These are phyloP conservation scores for Monascus ruber DNA, from an alignment of 2,329 filamentous ascomycete species.

Conservation along the genomic window DNA sequence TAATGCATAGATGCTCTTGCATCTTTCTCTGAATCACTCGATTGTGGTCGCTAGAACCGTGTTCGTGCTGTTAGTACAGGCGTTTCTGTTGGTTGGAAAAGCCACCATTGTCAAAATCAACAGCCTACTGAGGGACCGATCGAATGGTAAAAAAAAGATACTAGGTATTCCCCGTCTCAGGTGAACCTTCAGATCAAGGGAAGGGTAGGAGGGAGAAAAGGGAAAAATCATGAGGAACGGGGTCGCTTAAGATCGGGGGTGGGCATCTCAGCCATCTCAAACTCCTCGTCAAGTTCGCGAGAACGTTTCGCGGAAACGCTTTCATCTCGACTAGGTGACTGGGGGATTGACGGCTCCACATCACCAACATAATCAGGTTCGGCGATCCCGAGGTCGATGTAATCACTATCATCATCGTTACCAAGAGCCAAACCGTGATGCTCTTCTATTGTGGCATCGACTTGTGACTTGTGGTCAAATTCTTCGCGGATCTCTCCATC, in stretches of 20 bases:
- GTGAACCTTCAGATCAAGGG: no score
- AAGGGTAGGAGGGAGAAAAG: background rate
- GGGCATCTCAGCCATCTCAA: conserved; percentile 13
- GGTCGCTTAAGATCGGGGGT: conserved; percentile 41
- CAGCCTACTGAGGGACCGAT: no score
- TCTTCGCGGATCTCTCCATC: background rate
- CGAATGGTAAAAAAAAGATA: no score
- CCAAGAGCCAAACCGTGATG: conserved; percentile 13
- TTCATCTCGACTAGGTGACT: conserved; percentile 8
- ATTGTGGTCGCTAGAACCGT: no score
- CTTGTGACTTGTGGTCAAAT: background rate
- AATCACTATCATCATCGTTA: conserved; percentile 25
- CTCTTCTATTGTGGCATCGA: conserved; percentile 5
- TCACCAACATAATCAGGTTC: conserved; percentile 12
- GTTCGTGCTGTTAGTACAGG: no score
- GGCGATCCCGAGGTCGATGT: conserved; percentile 23
- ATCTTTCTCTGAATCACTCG: no score
- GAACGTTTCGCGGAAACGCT: conserved; percentile 20
- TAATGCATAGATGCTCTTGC: no score
- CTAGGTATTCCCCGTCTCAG: no score
- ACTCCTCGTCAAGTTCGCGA: conserved; percentile 26
- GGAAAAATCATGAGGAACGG: conserved; percentile 30
- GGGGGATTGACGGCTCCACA: conserved; percentile 8
- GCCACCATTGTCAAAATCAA: no score
- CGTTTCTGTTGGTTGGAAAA: no score